Percentiles rank a stretch among this genome's conserved stretches.
Evolutionary conservation across 345 rosid species (phyloP).

Genomic region (Brassica cretica): DNA sequence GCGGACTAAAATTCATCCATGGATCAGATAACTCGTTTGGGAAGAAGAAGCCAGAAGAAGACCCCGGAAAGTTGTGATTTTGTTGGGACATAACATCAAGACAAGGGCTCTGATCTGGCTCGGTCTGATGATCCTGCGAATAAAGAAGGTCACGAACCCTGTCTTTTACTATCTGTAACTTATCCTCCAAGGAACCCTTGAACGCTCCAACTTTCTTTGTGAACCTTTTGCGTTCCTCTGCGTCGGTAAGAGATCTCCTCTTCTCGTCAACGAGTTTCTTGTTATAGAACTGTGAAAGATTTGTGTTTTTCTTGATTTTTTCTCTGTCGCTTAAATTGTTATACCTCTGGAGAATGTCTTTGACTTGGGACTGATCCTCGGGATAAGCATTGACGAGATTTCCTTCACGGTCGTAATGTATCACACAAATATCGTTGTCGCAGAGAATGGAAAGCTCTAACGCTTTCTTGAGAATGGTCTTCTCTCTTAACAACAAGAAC

Average conservation of each 20-base stretch:
- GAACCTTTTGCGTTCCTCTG: background rate
- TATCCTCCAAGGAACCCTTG: background rate
- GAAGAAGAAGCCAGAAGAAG: too few species aligned
- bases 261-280: background rate
- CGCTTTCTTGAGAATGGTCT: slow-evolving; percentile 5
- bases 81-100: too few species aligned
- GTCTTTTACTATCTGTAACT: background rate
- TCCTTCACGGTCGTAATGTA: background rate
- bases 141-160: background rate
- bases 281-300: too few species aligned
- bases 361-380: background rate
- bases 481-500: background rate
- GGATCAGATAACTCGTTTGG: too few species aligned
- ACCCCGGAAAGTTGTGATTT: too few species aligned
- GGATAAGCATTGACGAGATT: background rate
- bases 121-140: too few species aligned
- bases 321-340: too few species aligned
- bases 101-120: too few species aligned
- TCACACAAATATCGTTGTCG: background rate
- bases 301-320: too few species aligned
- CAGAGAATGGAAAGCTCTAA: background rate
- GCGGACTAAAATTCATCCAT: background rate
- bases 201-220: background rate
- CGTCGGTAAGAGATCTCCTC: background rate
- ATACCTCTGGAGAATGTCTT: background rate